These are phyloP conservation scores for Cnidoscolus chayamansa DNA, from an alignment of 441 rosid genomes.

Conservation along the genomic window DNA sequence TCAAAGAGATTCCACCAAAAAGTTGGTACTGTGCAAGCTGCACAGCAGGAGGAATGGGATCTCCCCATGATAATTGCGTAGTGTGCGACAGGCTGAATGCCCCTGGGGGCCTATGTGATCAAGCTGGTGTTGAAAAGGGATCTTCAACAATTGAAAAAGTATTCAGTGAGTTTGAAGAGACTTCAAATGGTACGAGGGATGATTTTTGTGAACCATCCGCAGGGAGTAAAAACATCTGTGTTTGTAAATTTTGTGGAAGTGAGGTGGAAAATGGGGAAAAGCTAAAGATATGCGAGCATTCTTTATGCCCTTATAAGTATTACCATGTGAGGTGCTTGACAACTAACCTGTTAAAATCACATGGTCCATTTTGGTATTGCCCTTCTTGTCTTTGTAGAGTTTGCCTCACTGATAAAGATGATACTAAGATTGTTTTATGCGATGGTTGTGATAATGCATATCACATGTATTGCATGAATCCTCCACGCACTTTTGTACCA, in stretches of 20 bases:
- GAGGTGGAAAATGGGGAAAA: conserved; percentile 40
- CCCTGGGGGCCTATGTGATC: conserved; percentile 21
- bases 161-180: conserved; percentile 38
- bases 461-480: conserved; percentile 80
- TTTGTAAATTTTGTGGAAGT: conserved; percentile 62
- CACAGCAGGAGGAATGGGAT: conserved; percentile 52
- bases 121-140: conserved; percentile 21
- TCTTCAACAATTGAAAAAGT: conserved; percentile 32
- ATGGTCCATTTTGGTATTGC: conserved; percentile 78
- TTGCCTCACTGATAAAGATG: conserved; percentile 73
- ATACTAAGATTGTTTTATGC: conserved; percentile 70
- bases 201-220: conserved; percentile 30
- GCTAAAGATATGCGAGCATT: conserved; percentile 57
- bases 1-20: conserved; percentile 53
- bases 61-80: conserved; percentile 70
- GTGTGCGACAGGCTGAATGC: conserved; percentile 67
- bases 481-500: conserved; percentile 54
- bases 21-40: conserved; percentile 81
- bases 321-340: conserved; percentile 83
- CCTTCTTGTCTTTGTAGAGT: conserved; percentile 87
- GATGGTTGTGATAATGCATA: conserved; percentile 91
- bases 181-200: conserved; percentile 40
- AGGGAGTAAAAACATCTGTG: conserved; percentile 16
- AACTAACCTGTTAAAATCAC: conserved; percentile 45
- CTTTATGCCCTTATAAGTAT: conserved; percentile 55